Percentiles rank a stretch among this genome's conserved stretches.
These are phyloP conservation scores for Panaeolus cyanescens DNA, from an alignment of 768 basidiomycete genomes.

Conservation along the genomic window DNA sequence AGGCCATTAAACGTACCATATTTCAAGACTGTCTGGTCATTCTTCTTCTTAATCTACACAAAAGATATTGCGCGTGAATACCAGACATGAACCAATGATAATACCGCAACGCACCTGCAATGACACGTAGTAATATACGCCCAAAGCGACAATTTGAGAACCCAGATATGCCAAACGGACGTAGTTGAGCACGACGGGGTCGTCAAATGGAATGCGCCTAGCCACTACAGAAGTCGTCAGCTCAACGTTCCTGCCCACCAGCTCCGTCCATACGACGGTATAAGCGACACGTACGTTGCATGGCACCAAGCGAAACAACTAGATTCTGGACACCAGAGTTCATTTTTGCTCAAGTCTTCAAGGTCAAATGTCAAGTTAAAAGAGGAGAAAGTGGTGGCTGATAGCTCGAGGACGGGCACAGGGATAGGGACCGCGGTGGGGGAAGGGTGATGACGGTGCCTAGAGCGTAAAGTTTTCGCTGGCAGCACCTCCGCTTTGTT, in stretches of 20 bases:
- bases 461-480: too few species aligned
- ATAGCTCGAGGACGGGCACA: too few species aligned
- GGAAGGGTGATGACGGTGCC: too few species aligned
- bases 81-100: not conserved
- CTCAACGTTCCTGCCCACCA: not conserved
- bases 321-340: conserved; percentile 81
- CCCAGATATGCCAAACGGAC: conserved; percentile 84
- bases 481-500: too few species aligned
- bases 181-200: conserved; percentile 79
- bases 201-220: conserved; percentile 87
- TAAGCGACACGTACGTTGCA: conserved; percentile 66
- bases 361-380: not conserved
- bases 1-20: conserved; percentile 63
- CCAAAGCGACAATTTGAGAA: conserved; percentile 72
- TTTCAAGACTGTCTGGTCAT: conserved; percentile 94
- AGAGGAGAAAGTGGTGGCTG: not conserved
- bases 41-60: conserved; percentile 86
- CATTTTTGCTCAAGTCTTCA: conserved; percentile 44
- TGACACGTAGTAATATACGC: conserved; percentile 80
- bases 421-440: too few species aligned
- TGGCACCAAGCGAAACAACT: conserved; percentile 87
- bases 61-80: not conserved
- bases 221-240: conserved; percentile 60
- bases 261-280: not conserved
- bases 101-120: conserved; percentile 54